A percentile compares a stretch with the other conserved stretches of the same genome.
Evolutionary conservation across 805 yeast genomes (phyloP).

Genomic region (Dipodascus albidus): DNA sequence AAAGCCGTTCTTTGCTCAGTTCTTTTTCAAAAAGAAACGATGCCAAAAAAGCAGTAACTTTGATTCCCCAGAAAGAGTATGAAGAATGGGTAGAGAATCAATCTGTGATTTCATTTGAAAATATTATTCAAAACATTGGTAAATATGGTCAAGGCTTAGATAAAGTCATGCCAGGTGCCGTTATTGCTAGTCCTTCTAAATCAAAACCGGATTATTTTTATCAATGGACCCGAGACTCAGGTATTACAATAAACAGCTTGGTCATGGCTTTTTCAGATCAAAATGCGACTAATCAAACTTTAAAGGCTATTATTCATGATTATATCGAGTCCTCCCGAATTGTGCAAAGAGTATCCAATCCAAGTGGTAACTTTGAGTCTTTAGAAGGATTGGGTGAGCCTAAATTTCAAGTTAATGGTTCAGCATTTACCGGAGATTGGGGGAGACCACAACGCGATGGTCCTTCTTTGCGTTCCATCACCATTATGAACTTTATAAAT

Average conservation of each 20-base stretch:
- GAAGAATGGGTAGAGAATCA: constrained; percentile 40
- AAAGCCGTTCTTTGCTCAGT: no score
- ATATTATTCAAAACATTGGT: constrained; percentile 46
- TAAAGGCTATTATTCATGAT: constrained; percentile 34
- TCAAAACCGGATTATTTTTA: constrained; percentile 38
- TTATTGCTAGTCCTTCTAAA: constrained; percentile 77
- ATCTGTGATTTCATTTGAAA: constrained; percentile 30
- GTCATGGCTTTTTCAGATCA: constrained; percentile 42
- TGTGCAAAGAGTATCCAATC: constrained; percentile 58
- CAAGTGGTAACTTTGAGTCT: constrained; percentile 40
- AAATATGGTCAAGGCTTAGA: constrained; percentile 29
- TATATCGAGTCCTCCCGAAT: constrained; percentile 48
- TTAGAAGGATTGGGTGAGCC: constrained; percentile 74
- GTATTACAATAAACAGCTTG: constrained; percentile 51
- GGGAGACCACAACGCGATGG: constrained; percentile 97
- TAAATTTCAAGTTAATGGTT: constrained; percentile 59
- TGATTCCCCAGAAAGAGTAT: constrained; percentile 28
- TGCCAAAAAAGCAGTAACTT: constrained; percentile 9
- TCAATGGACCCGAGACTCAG: constrained; percentile 82
- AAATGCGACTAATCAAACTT: constrained; percentile 16
- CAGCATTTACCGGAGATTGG: constrained; percentile 60
- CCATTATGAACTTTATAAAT: constrained; percentile 46
- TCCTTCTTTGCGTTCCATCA: constrained; percentile 68
- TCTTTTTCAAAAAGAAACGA: background rate
- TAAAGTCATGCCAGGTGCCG: constrained; percentile 51